Percentiles rank a stretch among this genome's conserved stretches.
phyloP scores from a whole-genome alignment of 2,329 filamentous ascomycete species.

The Madurella mycetomatis region DNA sequence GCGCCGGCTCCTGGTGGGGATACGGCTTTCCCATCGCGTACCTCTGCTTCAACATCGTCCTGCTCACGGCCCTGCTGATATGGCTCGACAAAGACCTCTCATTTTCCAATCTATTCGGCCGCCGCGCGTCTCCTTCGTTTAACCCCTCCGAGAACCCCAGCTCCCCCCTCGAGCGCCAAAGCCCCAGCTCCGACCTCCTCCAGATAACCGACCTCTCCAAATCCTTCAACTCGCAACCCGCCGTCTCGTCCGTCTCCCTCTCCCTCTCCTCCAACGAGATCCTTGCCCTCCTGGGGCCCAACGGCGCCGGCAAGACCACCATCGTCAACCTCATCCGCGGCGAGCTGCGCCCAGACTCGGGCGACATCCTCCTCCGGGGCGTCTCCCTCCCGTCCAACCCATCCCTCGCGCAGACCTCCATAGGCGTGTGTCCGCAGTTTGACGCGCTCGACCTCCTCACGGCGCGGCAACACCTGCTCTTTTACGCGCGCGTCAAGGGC shows the following conservation, averaged over 20 bases:
- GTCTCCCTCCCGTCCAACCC: slow-evolving; percentile 54
- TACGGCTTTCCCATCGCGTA: slow-evolving; percentile 69
- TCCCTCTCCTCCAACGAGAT: slow-evolving; percentile 57
- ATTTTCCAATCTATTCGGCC: slow-evolving; percentile 18
- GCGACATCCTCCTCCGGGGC: slow-evolving; percentile 65
- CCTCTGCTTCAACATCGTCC: slow-evolving; percentile 56
- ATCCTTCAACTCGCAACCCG: slow-evolving; percentile 57
- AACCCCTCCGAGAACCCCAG: background rate
- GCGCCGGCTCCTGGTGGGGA: slow-evolving; percentile 55
- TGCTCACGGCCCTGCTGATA: slow-evolving; percentile 58
- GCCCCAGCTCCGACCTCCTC: slow-evolving; percentile 38
- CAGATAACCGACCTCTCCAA: slow-evolving; percentile 67
- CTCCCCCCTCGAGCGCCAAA: background rate
- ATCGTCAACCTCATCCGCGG: slow-evolving; percentile 68
- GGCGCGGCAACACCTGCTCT: slow-evolving; percentile 64
- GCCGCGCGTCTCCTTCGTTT: slow-evolving; percentile 14
- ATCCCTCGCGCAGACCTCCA: slow-evolving; percentile 51
- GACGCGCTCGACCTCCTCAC: slow-evolving; percentile 73
- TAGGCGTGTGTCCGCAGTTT: slow-evolving; percentile 70
- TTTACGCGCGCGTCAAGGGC: slow-evolving; percentile 69
- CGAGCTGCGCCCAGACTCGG: slow-evolving; percentile 61
- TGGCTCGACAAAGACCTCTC: slow-evolving; percentile 57
- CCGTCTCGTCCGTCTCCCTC: slow-evolving; percentile 68
- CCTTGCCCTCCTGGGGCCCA: slow-evolving; percentile 71
- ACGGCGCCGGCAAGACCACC: slow-evolving; percentile 72